phyloP scores from a whole-genome alignment of 2,329 filamentous ascomycete species.

The Botryosphaeria dothidea region DNA sequence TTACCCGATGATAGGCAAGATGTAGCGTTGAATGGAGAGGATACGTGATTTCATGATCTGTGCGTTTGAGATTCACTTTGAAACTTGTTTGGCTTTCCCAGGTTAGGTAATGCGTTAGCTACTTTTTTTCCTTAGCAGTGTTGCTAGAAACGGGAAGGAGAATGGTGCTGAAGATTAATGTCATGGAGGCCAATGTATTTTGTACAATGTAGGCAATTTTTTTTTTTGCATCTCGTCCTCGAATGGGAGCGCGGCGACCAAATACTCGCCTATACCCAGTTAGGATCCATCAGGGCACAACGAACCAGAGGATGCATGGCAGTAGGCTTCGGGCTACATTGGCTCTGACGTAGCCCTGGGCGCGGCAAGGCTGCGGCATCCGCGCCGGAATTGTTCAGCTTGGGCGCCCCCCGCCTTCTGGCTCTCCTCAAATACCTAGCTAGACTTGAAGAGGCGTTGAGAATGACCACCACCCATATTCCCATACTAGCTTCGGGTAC shows the following conservation, averaged over 20 bases:
- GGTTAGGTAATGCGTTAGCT: no score
- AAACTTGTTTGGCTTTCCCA: no score
- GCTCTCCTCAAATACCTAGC: constrained; percentile 21
- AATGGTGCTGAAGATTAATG: no score
- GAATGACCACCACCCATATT: no score
- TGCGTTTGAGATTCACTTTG: background rate
- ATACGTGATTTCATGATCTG: background rate
- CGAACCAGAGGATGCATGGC: constrained; percentile 52
- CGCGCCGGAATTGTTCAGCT: constrained; percentile 34
- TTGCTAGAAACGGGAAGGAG: no score
- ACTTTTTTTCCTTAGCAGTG: no score
- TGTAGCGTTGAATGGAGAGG: background rate
- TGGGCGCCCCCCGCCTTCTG: constrained; percentile 26
- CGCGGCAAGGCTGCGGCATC: constrained; percentile 33
- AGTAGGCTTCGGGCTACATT: constrained; percentile 53
- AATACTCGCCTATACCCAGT: constrained; percentile 51
- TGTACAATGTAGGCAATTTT: no score
- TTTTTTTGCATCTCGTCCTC: constrained; percentile 54
- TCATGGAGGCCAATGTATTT: no score
- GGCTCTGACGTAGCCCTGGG: constrained; percentile 51
- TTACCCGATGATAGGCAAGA: background rate
- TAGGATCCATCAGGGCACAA: constrained; percentile 39
- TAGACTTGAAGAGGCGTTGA: no score
- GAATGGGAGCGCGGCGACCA: constrained; percentile 51
- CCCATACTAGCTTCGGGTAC: no score